A percentile compares a stretch with the other conserved stretches of the same genome.
Evolutionary conservation across 345 rosid genomes (phyloP).

Genomic region (Salix arbutifolia): DNA sequence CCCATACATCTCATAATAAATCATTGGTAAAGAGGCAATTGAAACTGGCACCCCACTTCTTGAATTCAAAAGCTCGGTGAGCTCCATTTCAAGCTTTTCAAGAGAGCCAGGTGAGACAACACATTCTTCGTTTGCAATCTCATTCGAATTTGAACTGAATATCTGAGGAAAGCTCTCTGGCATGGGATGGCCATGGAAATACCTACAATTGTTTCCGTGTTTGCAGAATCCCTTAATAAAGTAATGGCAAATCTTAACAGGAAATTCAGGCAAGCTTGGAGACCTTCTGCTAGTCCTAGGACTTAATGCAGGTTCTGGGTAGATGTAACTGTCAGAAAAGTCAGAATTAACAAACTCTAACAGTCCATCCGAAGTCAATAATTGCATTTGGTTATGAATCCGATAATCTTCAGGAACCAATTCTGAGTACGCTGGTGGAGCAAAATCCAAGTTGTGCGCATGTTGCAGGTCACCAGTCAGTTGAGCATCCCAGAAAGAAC

Average conservation of each 20-base stretch:
- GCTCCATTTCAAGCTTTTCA: constrained; percentile 80
- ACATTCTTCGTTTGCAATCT: constrained; percentile 55
- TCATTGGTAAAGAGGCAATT: constrained; percentile 87
- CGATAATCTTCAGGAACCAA: constrained; percentile 34
- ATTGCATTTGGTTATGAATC: constrained; percentile 43
- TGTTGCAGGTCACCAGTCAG: constrained; percentile 33
- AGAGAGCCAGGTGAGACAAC: constrained; percentile 59
- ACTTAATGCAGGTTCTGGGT: constrained; percentile 40
- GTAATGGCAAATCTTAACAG: constrained; percentile 87
- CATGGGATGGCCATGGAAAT: constrained; percentile 59
- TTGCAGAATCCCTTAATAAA: constrained; percentile 81
- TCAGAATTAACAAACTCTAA: constrained; percentile 43
- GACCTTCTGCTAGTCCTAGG: constrained; percentile 61
- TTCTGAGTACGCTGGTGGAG: constrained; percentile 32
- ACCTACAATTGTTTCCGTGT: constrained; percentile 83
- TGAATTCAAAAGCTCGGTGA: constrained; percentile 66
- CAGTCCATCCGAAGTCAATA: constrained; percentile 49
- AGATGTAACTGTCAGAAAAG: constrained; percentile 40
- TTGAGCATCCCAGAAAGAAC: constrained; percentile 47
- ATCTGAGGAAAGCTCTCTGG: constrained; percentile 51
- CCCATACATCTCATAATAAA: constrained; percentile 82
- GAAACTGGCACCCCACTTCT: constrained; percentile 89
- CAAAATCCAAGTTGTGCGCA: constrained; percentile 32
- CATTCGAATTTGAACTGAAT: constrained; percentile 38
- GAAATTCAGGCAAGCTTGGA: constrained; percentile 77